These are phyloP conservation scores for Magnolia changhungtana DNA, from an alignment of 164 flowering plant species.

Conservation along the genomic window DNA sequence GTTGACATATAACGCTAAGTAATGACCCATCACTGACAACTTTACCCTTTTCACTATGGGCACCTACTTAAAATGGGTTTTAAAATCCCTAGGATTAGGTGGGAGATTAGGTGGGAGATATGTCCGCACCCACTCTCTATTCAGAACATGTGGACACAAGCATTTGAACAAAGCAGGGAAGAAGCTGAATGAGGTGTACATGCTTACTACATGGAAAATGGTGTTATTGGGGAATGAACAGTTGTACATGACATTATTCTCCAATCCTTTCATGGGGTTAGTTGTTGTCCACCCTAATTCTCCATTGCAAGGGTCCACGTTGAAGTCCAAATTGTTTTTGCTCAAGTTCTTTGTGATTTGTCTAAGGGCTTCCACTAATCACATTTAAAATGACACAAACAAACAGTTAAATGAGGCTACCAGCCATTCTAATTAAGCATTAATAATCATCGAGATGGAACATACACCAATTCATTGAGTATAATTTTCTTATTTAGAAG, in stretches of 20 bases:
- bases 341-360: constrained; percentile 41
- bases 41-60: too few relatives aligned
- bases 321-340: constrained; percentile 51
- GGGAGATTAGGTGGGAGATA: neutral
- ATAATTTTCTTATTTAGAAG: too few relatives aligned
- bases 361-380: constrained; percentile 34
- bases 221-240: constrained; percentile 39
- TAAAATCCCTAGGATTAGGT: neutral
- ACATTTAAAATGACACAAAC: neutral
- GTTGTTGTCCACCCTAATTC: constrained; percentile 22
- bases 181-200: constrained; percentile 29
- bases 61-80: neutral
- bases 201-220: constrained; percentile 48
- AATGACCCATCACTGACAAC: too few relatives aligned
- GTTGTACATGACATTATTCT: constrained; percentile 37
- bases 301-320: constrained; percentile 55
- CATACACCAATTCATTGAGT: too few relatives aligned
- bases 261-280: constrained; percentile 8
- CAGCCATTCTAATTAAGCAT: too few relatives aligned
- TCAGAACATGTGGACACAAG: neutral
- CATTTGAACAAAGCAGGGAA: neutral
- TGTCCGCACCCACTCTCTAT: neutral
- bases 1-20: too few relatives aligned
- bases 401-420: too few relatives aligned
- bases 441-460: too few relatives aligned